A percentile compares a stretch with the other conserved stretches of the same genome.
Conservation (phyloP, 257 asterid species). For the Solanum verrucosum region DNA sequence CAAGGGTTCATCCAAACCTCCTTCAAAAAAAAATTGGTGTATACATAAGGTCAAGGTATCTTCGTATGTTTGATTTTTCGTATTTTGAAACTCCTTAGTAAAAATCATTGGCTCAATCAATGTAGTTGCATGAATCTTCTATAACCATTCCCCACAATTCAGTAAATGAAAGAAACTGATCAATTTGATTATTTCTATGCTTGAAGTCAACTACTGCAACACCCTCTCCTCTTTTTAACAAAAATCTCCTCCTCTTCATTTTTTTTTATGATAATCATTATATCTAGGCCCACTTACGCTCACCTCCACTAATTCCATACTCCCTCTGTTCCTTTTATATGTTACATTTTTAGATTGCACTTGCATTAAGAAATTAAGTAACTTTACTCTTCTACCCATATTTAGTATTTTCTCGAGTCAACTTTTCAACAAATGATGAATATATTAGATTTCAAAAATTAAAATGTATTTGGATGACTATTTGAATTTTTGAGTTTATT, state of each 20-base stretch:
- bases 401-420: too few species aligned
- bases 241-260: neutral
- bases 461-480: too few species aligned
- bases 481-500: too few species aligned
- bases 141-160: neutral
- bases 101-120: neutral
- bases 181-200: neutral
- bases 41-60: neutral
- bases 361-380: too few species aligned
- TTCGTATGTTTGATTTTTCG: neutral
- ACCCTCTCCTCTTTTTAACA: neutral
- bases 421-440: too few species aligned
- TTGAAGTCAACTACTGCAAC: neutral
- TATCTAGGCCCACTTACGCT: neutral
- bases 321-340: too few species aligned
- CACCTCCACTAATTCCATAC: neutral
- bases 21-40: neutral
- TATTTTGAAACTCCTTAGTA: neutral
- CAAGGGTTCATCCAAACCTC: neutral
- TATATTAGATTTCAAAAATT: too few species aligned
- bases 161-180: neutral
- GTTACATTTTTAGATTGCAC: too few species aligned
- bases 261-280: neutral
- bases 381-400: too few species aligned
- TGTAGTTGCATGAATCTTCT: neutral